phyloP scores from a whole-genome alignment of 768 basidiomycete species.

The Xerocomellus amylosporus region DNA sequence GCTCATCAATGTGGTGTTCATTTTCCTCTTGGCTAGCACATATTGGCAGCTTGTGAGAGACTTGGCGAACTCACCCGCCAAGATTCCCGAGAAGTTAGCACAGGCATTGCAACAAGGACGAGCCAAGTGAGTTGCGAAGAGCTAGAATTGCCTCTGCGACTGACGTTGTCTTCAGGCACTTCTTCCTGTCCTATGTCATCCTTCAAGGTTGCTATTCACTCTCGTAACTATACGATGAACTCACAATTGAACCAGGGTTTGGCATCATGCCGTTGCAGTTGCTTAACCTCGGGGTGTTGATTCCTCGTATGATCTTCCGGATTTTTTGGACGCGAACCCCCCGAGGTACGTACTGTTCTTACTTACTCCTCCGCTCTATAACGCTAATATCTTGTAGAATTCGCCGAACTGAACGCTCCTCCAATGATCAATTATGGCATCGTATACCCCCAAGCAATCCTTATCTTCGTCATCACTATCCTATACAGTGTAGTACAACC shows the following conservation, averaged over 20 bases:
- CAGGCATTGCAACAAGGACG: conserved; percentile 73
- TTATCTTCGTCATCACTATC: conserved; percentile 93
- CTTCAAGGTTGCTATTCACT: conserved; percentile 57
- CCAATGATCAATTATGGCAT: conserved; percentile 98
- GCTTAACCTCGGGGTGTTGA: conserved; percentile 84
- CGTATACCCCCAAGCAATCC: conserved; percentile 94
- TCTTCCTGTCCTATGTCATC: conserved; percentile 82
- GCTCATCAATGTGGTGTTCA: conserved; percentile 89
- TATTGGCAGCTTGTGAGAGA: conserved; percentile 91
- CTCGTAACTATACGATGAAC: not conserved
- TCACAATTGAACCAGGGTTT: conserved; percentile 48
- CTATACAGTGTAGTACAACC: conserved; percentile 96
- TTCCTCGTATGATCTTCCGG: conserved; percentile 73
- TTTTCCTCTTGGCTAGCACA: conserved; percentile 88
- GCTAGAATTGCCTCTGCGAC: conserved; percentile 7
- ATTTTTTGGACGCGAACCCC: conserved; percentile 86
- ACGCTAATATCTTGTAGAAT: conserved; percentile 54
- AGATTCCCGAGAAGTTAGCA: conserved; percentile 92
- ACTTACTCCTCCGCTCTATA: not conserved
- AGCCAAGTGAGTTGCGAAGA: conserved; percentile 49
- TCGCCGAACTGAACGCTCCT: conserved; percentile 93
- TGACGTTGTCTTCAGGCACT: conserved; percentile 48
- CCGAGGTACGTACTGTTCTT: conserved; percentile 53
- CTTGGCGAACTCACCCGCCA: conserved; percentile 88
- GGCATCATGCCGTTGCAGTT: conserved; percentile 96